Base-by-base conservation (phyloP, 2,329 filamentous ascomycete species). In the Colletotrichum scovillei region DNA sequence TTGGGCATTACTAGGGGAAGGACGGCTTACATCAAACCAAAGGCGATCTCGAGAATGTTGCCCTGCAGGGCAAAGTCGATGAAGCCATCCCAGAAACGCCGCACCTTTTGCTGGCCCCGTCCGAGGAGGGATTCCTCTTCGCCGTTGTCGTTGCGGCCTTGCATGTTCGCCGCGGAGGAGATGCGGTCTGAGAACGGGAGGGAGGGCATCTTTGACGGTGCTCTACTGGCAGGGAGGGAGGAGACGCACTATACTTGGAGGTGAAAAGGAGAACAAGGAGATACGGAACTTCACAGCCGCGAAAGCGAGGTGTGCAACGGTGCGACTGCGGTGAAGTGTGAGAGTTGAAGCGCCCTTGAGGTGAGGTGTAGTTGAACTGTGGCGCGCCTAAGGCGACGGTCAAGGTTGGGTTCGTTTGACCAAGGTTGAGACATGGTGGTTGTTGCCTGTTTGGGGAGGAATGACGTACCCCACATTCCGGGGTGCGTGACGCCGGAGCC, bases 1-100 rank as follows among this genome's bases (percentile, higher is more conserved):
- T 42, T 19, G 14, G 5, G 38, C 16, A 42, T 42, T 7, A 14
- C 16, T 42, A 42, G 14, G 38, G 14, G 63, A 28, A 16, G 12
- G 28, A 35, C 2, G 81, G 82, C 86, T 80, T 79, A 93, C 92
- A 95, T 94, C 75, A 94, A 84, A 76, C 92, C 93, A 76, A 94
- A 91, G 19, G 93, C 93, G 72, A 95, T 92, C 80, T 94, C 91
- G 30, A 95, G 86, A 60, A 94, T 92, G 77, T 94, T 94, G 71
- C 93, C 92, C 75, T 92, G 90, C 67, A 94, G 88, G 0, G 92
- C 92, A 81, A 94, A 95, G 79, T 94, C 92, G 76, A 91, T 80
- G 79, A 94, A 94, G 52, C 91, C 91, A 42, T 89, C 84, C 85
- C 89, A 91, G 69, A 89, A 82, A 72, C 85, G 85, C 74, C 85